Evolutionary conservation across 208 protist genomes (phyloP).

Genomic region (Angomonas ambiguus): DNA sequence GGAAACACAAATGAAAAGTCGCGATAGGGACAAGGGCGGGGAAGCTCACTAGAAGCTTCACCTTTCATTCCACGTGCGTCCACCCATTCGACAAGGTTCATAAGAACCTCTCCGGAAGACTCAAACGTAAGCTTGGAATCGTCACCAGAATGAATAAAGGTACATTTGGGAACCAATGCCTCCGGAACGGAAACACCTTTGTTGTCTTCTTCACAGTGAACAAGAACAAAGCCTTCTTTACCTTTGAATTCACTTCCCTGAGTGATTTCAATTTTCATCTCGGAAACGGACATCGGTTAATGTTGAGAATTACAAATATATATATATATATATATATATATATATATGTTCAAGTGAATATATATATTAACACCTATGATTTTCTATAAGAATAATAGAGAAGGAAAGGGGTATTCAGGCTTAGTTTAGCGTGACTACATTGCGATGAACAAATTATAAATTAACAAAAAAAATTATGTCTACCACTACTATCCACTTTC

Average conservation of each 20-base stretch:
- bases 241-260: background rate
- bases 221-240: constrained; percentile 9
- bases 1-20: constrained; percentile 56
- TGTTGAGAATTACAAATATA: no score
- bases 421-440: no score
- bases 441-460: no score
- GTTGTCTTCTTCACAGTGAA: constrained; percentile 63
- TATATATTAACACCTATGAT: no score
- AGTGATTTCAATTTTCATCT: background rate
- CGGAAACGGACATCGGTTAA: background rate
- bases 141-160: constrained; percentile 46
- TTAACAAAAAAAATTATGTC: no score
- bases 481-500: no score
- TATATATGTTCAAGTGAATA: no score
- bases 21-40: constrained; percentile 61
- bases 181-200: constrained; percentile 49
- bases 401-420: no score
- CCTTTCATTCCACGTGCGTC: constrained; percentile 53
- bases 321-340: no score
- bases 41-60: constrained; percentile 37
- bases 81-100: constrained; percentile 55
- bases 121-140: no score
- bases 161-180: constrained; percentile 22
- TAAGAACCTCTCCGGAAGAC: constrained; percentile 53
- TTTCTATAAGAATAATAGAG: no score